A percentile compares a stretch with the other conserved stretches of the same genome.
These are phyloP conservation scores for Psilocybe subaeruginosa DNA, from an alignment of 768 basidiomycete genomes.

Conservation along the genomic window DNA sequence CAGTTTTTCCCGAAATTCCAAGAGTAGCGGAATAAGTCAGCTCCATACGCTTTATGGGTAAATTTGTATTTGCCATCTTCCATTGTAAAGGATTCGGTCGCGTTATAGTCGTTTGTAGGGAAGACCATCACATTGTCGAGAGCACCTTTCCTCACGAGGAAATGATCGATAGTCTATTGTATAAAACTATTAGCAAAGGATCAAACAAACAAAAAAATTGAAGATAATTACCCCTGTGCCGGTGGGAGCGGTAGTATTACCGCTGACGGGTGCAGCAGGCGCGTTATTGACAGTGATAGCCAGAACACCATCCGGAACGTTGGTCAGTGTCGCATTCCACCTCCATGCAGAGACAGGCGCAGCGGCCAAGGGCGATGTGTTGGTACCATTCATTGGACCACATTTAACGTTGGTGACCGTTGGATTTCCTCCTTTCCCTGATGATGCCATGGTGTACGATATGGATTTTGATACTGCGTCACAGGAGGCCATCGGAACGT, in stretches of 20 bases:
- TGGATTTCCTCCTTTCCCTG: conserved; percentile 61
- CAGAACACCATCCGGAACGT: conserved; percentile 84
- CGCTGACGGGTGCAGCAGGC: conserved; percentile 37
- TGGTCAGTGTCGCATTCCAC: conserved; percentile 74
- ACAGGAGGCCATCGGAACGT: conserved; percentile 69
- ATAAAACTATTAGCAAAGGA: conserved; percentile 32
- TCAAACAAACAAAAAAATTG: not conserved
- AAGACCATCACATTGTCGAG: conserved; percentile 84
- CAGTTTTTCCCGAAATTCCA: conserved; percentile 86
- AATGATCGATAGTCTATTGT: conserved; percentile 64
- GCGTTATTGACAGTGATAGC: conserved; percentile 66
- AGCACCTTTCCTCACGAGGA: conserved; percentile 81
- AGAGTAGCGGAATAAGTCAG: conserved; percentile 86
- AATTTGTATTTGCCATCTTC: conserved; percentile 72
- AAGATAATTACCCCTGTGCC: conserved; percentile 50
- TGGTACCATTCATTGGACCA: conserved; percentile 47
- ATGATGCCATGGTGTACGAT: conserved; percentile 70
- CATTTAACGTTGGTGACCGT: conserved; percentile 56
- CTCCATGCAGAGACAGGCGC: conserved; percentile 62
- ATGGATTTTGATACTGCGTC: conserved; percentile 63
- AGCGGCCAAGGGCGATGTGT: conserved; percentile 53
- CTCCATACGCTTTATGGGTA: conserved; percentile 82
- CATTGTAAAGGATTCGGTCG: conserved; percentile 51
- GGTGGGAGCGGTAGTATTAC: conserved; percentile 45
- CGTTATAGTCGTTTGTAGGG: conserved; percentile 80